Percentiles rank a stretch among this genome's conserved stretches.
These are phyloP conservation scores for Monilinia laxa DNA, from an alignment of 2,329 filamentous ascomycete species.

Conservation along the genomic window DNA sequence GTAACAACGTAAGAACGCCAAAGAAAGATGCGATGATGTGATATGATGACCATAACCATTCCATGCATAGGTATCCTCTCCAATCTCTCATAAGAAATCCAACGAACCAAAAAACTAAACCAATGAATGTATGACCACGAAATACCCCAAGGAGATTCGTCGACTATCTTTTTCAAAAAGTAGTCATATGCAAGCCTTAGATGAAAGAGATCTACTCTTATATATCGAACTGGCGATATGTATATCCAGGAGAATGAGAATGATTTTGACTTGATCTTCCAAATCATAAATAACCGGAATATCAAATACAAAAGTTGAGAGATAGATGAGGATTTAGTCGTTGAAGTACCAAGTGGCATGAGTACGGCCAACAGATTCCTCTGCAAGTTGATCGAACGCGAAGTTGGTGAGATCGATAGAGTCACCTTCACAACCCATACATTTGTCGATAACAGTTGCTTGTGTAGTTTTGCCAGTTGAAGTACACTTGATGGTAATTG, in stretches of 20 bases:
- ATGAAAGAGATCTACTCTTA: constrained; percentile 14
- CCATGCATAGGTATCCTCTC: constrained; percentile 4
- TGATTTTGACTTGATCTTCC: constrained; percentile 12
- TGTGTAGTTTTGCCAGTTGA: constrained; percentile 57
- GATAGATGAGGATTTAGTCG: constrained; percentile 15
- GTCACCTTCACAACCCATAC: constrained; percentile 60
- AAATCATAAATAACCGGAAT: background rate
- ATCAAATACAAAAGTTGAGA: constrained; percentile 1
- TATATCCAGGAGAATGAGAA: constrained; percentile 19
- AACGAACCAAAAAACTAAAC: background rate
- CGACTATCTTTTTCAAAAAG: constrained; percentile 19
- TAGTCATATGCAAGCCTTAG: constrained; percentile 16
- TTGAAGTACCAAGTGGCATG: constrained; percentile 50
- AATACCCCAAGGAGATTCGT: constrained; percentile 18
- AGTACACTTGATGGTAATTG: constrained; percentile 64
- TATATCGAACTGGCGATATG: constrained; percentile 12
- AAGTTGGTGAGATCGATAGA: constrained; percentile 58
- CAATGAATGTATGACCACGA: background rate
- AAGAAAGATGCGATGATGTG: constrained; percentile 12
- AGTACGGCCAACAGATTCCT: constrained; percentile 47
- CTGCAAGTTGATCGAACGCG: constrained; percentile 45
- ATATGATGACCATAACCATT: constrained; percentile 1
- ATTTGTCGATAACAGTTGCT: constrained; percentile 71
- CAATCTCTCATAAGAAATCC: background rate
- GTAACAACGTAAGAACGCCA: background rate